A percentile compares a stretch with the other conserved stretches of the same genome.
Conservation (phyloP, 768 basidiomycete genomes). For the Mycena sanguinolenta region DNA sequence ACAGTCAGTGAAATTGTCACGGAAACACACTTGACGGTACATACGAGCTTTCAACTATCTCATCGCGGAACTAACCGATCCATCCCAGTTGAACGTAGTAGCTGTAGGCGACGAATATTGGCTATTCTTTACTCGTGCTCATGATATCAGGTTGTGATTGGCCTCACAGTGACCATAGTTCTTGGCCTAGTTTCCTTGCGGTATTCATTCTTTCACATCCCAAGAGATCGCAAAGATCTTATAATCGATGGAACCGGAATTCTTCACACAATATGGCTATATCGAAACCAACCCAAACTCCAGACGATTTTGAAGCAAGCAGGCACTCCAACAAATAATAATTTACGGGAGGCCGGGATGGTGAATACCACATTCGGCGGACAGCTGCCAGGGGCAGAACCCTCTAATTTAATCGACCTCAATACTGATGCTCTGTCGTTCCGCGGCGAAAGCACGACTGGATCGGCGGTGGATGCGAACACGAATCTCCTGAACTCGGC, state of each 20-base stretch:
- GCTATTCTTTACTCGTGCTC: background rate
- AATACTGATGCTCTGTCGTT: too few species aligned
- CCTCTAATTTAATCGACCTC: too few species aligned
- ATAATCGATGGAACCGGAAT: background rate
- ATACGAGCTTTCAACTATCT: too few species aligned
- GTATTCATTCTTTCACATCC: background rate
- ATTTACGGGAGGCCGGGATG: too few species aligned
- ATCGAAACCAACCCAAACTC: background rate
- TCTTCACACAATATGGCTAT: background rate
- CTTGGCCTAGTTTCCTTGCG: background rate
- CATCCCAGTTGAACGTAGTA: background rate
- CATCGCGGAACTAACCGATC: too few species aligned
- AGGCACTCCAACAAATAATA: background rate
- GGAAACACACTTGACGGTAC: background rate
- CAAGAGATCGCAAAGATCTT: background rate
- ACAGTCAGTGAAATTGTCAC: background rate
- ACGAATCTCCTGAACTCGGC: too few species aligned
- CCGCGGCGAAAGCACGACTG: too few species aligned
- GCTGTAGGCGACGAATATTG: background rate
- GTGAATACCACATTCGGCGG: too few species aligned
- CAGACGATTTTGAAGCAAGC: background rate
- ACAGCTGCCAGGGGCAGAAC: too few species aligned
- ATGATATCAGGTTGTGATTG: background rate
- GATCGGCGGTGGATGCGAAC: too few species aligned
- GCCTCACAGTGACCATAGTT: background rate